Evolutionary conservation across 352 stramenopile species (phyloP), one percentile per base, ranked within the genome.

Genomic region (Pythium brassicae): DNA sequence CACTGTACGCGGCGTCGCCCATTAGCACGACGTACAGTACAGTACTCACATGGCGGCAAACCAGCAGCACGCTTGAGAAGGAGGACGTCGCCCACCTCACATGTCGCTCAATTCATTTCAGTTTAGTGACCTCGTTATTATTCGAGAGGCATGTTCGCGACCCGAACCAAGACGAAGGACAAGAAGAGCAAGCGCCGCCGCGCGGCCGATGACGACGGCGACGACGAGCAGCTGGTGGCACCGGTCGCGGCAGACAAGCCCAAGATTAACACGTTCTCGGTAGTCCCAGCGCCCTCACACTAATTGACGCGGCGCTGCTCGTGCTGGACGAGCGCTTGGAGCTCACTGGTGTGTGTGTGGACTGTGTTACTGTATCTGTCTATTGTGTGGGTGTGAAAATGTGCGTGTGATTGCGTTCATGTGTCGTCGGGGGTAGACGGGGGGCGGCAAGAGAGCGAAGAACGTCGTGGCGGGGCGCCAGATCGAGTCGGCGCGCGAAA

Each of bases 401-500:
- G n/a, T n/a, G n/a, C n/a, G n/a, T n/a, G n/a, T n/a, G n/a, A n/a
- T n/a, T n/a, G n/a, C n/a, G n/a, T n/a, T n/a, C n/a, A n/a, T 55
- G 14, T 61, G 12, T 50, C 44, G 5, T 32, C 6, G 11, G 23
- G 6, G 34, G 2, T 20, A 90, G 77, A 89, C 78, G 55, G 74
- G 74, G 17, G 45, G 62, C 5, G 61, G 53, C 12, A 90, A 89
- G 71, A 76, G 73, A 29, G 55, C 57, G 47, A 80, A 82, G 54
- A 89, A 89, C 49, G 64, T 83, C 45, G 65, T 92, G 27, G 68
- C 89, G 51, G 71, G 65, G 20, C 70, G 53, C 29, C 65, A 80
- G 26, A 71, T 92, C 61, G 73, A 84, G 59, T 93, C 83, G 3
- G 73, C 76, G 61, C 83, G 83, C 29, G 72, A 93, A 61, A 74